phyloP scores from a whole-genome alignment of 1,139 yeast genomes.

The Tardiomyces blankii region DNA sequence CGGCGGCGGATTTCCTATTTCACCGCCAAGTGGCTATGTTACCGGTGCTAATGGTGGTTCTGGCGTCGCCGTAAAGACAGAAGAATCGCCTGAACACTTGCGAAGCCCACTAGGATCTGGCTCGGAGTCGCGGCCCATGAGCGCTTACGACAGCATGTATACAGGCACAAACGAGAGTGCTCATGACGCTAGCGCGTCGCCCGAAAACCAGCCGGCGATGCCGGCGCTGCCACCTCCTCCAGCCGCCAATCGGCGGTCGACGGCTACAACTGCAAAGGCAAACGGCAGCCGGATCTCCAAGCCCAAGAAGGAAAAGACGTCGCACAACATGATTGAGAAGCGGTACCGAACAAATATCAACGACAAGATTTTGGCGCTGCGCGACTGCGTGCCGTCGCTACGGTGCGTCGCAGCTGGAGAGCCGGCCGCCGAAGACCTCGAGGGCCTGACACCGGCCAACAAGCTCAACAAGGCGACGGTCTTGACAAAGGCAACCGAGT shows the following conservation, averaged over 20 bases:
- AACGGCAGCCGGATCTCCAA: conserved; percentile 19
- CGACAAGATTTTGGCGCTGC: conserved; percentile 54
- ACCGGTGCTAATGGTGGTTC: too few relatives aligned
- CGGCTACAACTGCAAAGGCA: background rate
- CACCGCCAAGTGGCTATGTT: too few relatives aligned
- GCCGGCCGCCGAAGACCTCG: conserved; percentile 40
- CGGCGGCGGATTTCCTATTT: too few relatives aligned
- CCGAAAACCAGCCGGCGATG: background rate
- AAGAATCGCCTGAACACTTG: background rate
- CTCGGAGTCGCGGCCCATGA: background rate
- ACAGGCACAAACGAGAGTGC: background rate
- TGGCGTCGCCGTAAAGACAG: background rate
- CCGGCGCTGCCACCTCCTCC: background rate
- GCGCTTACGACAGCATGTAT: background rate
- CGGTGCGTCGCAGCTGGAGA: conserved; percentile 23
- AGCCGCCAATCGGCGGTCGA: background rate
- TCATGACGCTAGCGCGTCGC: background rate
- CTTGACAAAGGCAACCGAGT: conserved; percentile 80
- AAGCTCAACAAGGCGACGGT: conserved; percentile 86
- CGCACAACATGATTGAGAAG: conserved; percentile 76
- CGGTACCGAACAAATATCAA: conserved; percentile 70
- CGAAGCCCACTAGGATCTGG: background rate
- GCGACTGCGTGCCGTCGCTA: conserved; percentile 65
- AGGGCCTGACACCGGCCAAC: conserved; percentile 79
- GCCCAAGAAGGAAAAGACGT: conserved; percentile 40